Percentiles rank a stretch among this genome's conserved stretches.
Conservation (phyloP, 306 rosid species). For the Prunus armeniaca region DNA sequence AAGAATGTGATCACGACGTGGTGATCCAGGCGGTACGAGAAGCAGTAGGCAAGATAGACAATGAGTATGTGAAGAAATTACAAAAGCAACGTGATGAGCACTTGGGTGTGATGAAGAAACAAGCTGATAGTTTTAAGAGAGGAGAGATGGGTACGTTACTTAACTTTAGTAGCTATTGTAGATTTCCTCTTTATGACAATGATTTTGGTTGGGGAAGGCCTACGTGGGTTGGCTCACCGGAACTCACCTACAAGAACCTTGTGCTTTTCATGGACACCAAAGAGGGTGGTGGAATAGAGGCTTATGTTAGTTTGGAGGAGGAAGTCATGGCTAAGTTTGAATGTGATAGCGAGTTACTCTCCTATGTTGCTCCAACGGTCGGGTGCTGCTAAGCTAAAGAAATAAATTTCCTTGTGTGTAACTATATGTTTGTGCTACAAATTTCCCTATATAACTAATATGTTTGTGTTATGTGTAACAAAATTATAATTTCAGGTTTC, state of each 20-base stretch:
- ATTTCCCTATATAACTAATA: too few species aligned
- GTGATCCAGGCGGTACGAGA: neutral
- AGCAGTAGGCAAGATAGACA: neutral
- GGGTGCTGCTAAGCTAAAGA: neutral
- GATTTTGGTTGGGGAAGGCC: conserved; percentile 31
- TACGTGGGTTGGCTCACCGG: conserved; percentile 2
- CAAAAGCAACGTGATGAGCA: neutral
- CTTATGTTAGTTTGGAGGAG: neutral
- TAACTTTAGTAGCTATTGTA: conserved; percentile 11
- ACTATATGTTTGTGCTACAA: too few species aligned
- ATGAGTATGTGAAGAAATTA: neutral
- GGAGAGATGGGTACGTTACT: neutral
- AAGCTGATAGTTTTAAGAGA: neutral
- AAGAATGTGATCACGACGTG: neutral
- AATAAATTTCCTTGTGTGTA: too few species aligned
- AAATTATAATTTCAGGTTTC: too few species aligned
- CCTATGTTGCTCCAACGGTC: neutral
- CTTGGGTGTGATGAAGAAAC: neutral
- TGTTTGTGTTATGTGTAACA: too few species aligned
- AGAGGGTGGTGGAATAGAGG: conserved; percentile 19
- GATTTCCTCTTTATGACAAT: conserved; percentile 13
- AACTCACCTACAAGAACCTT: neutral
- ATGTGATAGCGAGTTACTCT: conserved; percentile 5
- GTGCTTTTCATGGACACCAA: neutral
- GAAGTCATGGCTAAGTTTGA: conserved; percentile 14